Conservation (phyloP, 208 protist genomes). For the Leishmania tropica region DNA sequence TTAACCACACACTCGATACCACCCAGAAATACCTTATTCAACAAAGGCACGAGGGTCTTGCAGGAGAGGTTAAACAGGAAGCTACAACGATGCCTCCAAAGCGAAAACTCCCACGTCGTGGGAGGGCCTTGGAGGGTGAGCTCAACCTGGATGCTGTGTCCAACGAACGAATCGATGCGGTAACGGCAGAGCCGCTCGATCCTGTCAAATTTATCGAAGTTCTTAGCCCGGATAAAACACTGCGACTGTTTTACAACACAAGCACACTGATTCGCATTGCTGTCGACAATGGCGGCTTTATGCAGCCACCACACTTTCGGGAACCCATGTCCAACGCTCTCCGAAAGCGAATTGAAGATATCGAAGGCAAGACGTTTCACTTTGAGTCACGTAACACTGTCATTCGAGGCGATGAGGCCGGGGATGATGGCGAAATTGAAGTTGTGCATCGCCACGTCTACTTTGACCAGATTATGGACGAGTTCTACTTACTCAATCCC, state of each 20-base stretch:
- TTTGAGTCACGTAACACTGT: conserved; percentile 52
- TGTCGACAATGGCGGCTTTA: conserved; percentile 74
- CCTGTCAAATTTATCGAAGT: conserved; percentile 64
- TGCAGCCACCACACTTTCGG: conserved; percentile 89
- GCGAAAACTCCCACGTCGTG: conserved; percentile 42
- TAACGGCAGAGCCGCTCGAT: conserved; percentile 74
- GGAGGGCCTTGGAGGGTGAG: conserved; percentile 23
- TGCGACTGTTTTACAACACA: conserved; percentile 88
- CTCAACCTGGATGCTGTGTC: conserved; percentile 58
- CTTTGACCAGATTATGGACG: conserved; percentile 88
- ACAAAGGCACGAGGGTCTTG: not conserved
- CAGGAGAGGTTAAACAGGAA: not conserved
- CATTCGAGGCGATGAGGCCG: conserved; percentile 19
- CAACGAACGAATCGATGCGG: conserved; percentile 77
- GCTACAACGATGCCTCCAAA: conserved; percentile 33
- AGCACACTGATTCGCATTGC: conserved; percentile 85
- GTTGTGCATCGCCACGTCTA: conserved; percentile 74
- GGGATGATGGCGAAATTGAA: conserved; percentile 20
- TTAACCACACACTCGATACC: not conserved
- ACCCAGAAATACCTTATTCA: not conserved
- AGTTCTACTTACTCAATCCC: conserved; percentile 82
- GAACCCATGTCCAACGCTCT: conserved; percentile 68
- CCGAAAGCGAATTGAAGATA: conserved; percentile 43
- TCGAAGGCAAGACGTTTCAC: conserved; percentile 74
- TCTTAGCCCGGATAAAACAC: conserved; percentile 68